Evolutionary conservation across 2,329 filamentous ascomycete species (phyloP), one percentile per base, ranked within the genome.

Genomic region (Endoconidiophora polonica): DNA sequence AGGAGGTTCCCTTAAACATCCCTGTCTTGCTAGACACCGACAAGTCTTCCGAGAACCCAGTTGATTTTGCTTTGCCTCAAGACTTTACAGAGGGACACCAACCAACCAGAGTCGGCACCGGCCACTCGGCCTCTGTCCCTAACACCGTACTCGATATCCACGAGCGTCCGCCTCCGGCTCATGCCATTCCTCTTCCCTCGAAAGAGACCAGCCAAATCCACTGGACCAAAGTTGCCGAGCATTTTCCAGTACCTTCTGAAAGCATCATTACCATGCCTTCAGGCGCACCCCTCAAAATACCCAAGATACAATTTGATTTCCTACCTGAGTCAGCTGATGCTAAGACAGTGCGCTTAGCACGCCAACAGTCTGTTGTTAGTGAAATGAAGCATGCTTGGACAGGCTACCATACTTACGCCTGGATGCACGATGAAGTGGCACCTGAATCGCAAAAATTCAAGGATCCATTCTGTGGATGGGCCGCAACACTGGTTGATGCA

Each of bases 401-500:
- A 3, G 86, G 84, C 36, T 96, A 96, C 66, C 83, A 75, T 59
- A 70, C 77, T 54, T 72, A 79, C 58, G 90, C 88, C 9, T 91
- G 85, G 77, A 76, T 80, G 54, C 84, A 93, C 57, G 91, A 96
- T 60, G 91, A 96, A 66, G 66, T 96, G 14, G 73, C 67, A 42
- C 91, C 91, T 2, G 69, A 90, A 7, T 74, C 76, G 26, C 79
- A 79, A 47, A 68, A 66, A 12, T 77, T 70, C 55, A 76, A 77
- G 16, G 83, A 95, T 60, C 85, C 86, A 0, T 96, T 96, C 63
- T 90, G 86, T 60, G 86, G 83, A 46, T 94, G 87, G 87, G 84
- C 84, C 16, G 87, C 87, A 14, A 93, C 87, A 0, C 62, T 94
- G 54, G 83, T 94, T 4, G 87, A 94, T 66, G 70, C 77, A 1